Base-by-base conservation (phyloP, 345 rosid genomes). In the Boechera retrofracta region DNA sequence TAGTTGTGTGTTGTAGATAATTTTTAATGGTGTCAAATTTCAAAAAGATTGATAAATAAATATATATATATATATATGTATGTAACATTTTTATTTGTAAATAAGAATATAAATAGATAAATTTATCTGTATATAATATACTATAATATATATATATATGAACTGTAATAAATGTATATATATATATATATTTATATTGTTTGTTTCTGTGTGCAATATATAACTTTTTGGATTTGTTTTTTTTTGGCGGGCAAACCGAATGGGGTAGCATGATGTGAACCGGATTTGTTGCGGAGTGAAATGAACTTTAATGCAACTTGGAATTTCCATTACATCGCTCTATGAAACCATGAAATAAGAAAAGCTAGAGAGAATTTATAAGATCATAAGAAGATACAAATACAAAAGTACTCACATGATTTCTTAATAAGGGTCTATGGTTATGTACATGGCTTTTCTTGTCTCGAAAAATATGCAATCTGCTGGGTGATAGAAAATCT, bases 251-350 rank as follows among this genome's bases (percentile, higher is more conserved):
- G 57, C 65, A 39, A 63, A 4, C 38, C 28, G 9, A 29, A 56
- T 45, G 49, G 36, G 48, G 48, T 39, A 74, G 33, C 57, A 32
- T 45, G 65, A 74, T 55, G 65, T 55, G 57, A 55, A 74, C 48
- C 6, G 4, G 54, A 31, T 55, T 44, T 53, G 72, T 74, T 55
- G 57, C 13, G 49, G 60, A 65, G 65, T 57, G 33, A 44, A 42
- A 47, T 66, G 66, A 24, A 74, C 58, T 38, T 66, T 74, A 44
- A 39, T 66, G 72, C 32, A 48, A 66, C 51, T 74, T 56, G 49
- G 72, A 66, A 56, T 66, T 49, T 65, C 57, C 58, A 41, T 16
- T 39, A 18, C 53, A 38, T 62, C 10, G 61, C 21, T 72, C 41
- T 38, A n/a, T 15, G 2, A 65, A 47, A 12, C 44, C 21, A 45